A percentile compares a stretch with the other conserved stretches of the same genome.
These are phyloP conservation scores for Austroboletus novae-zelandiae DNA, from an alignment of 1,284 basidiomycete genomes.

Conservation along the genomic window DNA sequence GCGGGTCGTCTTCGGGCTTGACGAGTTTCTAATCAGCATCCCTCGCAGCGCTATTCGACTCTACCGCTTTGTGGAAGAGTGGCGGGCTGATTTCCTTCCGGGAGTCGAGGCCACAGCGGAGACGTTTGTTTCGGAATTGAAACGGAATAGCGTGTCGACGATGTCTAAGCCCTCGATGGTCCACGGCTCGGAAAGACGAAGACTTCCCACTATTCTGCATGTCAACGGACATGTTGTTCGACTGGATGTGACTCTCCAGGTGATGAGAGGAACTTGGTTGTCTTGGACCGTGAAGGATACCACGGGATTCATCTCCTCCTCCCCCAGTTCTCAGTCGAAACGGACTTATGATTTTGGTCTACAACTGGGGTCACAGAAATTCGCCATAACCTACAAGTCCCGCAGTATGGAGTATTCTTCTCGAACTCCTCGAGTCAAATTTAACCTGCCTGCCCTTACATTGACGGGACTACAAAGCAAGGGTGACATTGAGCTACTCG, in stretches of 20 bases:
- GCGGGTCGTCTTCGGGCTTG: conserved; percentile 45
- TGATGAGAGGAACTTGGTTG: conserved; percentile 84
- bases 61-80: conserved; percentile 75
- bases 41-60: conserved; percentile 78
- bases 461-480: conserved; percentile 56
- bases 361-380: conserved; percentile 60
- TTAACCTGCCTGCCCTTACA: conserved; percentile 63
- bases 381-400: conserved; percentile 57
- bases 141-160: conserved; percentile 31
- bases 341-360: conserved; percentile 54
- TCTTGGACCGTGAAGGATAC: conserved; percentile 63
- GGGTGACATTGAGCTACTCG: conserved; percentile 49
- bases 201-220: conserved; percentile 35
- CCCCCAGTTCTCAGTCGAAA: conserved; percentile 35
- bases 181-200: conserved; percentile 21
- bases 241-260: conserved; percentile 61
- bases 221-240: conserved; percentile 51
- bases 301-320: conserved; percentile 46
- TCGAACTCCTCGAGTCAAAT: conserved; percentile 48
- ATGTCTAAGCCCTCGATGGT: conserved; percentile 23
- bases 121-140: conserved; percentile 62
- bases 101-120: conserved; percentile 65
- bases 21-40: conserved; percentile 52
- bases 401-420: conserved; percentile 34
- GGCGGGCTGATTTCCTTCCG: conserved; percentile 75